Evolutionary conservation across 345 rosid genomes (phyloP), one percentile per base, ranked within the genome.

Genomic region (Gossypium arboreum): DNA sequence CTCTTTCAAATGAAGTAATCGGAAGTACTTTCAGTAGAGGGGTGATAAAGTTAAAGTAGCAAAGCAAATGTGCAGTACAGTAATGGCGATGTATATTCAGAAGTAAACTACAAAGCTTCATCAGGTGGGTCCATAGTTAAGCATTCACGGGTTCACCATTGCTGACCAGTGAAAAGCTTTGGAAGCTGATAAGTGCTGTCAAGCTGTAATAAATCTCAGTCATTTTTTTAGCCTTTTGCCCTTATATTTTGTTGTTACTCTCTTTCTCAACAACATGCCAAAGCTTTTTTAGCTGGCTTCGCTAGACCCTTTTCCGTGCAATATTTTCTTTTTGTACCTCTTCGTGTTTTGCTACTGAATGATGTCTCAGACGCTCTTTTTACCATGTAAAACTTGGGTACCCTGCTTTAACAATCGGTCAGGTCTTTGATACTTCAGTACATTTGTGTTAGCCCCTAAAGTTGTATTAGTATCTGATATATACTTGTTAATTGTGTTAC

Each of bases 231-330:
- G 29, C 29, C 62, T 57, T 57, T 57, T 25, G 64, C 64, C 64
- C 27, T 77, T 25, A 20, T 48, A 22, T 55, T 72, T 66, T 27
- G 54, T 58, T 60, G 62, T 61, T 73, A 58, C 20, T 71, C 63
- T 24, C 39, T 20, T 60, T 59, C 64, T 66, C 16, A 18, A 66
- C 81, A 74, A 79, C 60, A 47, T 74, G 71, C 76, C 83, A 77
- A 74, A 77, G 54, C 75, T 7, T 65, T 50, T 70, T 56, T 71
- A 65, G 72, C 81, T 79, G 78, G 76, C 73, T 74, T 57, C 41
- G 27, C 59, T 51, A 22, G 10, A 48, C 69, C 41, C 27, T 57
- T 65, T 52, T 45, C 44, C 77, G 69, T 77, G 75, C 79, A 65
- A 17, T 34, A 34, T 34, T 34, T 34, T 34, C 34, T 52, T 34